Conservation (phyloP, 2,329 filamentous ascomycete species). For the Ophiostoma angusticollis region DNA sequence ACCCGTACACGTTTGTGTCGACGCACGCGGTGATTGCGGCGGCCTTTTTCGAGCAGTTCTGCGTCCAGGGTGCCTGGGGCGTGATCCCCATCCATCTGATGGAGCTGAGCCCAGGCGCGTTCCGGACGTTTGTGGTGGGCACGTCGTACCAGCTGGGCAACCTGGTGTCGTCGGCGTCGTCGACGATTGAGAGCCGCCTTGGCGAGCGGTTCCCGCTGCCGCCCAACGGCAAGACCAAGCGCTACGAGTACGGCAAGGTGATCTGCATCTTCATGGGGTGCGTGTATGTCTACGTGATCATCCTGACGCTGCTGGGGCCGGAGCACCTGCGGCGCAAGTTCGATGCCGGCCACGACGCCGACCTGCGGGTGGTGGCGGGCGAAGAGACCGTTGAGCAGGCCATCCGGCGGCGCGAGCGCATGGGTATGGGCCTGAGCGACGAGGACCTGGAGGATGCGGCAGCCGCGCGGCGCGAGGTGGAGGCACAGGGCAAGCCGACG, state of each 20-base stretch:
- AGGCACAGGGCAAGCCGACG: slow-evolving; percentile 1
- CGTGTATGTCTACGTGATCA: slow-evolving; percentile 53
- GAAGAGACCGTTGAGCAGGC: slow-evolving; percentile 21
- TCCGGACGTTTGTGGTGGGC: slow-evolving; percentile 63
- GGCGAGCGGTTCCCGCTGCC: slow-evolving; percentile 63
- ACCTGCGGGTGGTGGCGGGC: slow-evolving; percentile 34
- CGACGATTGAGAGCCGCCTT: slow-evolving; percentile 64
- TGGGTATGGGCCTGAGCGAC: slow-evolving; percentile 13
- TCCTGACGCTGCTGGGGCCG: slow-evolving; percentile 50
- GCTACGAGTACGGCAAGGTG: slow-evolving; percentile 68
- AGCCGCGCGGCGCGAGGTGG: slow-evolving; percentile 3
- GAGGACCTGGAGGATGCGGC: slow-evolving; percentile 14
- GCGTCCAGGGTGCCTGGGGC: slow-evolving; percentile 64
- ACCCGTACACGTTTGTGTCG: slow-evolving; percentile 57
- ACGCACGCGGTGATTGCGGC: slow-evolving; percentile 47
- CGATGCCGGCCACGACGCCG: slow-evolving; percentile 35
- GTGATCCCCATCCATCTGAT: slow-evolving; percentile 68
- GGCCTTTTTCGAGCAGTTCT: slow-evolving; percentile 59
- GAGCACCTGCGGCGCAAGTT: slow-evolving; percentile 40
- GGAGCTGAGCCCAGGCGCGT: slow-evolving; percentile 59
- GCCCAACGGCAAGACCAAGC: slow-evolving; percentile 29
- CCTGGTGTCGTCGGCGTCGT: slow-evolving; percentile 54
- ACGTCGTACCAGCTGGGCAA: slow-evolving; percentile 69
- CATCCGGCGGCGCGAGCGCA: slow-evolving; percentile 13
- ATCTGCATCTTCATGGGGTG: slow-evolving; percentile 88